Conservation (phyloP, 2,329 filamentous ascomycete genomes). For the Alternaria triticina region DNA sequence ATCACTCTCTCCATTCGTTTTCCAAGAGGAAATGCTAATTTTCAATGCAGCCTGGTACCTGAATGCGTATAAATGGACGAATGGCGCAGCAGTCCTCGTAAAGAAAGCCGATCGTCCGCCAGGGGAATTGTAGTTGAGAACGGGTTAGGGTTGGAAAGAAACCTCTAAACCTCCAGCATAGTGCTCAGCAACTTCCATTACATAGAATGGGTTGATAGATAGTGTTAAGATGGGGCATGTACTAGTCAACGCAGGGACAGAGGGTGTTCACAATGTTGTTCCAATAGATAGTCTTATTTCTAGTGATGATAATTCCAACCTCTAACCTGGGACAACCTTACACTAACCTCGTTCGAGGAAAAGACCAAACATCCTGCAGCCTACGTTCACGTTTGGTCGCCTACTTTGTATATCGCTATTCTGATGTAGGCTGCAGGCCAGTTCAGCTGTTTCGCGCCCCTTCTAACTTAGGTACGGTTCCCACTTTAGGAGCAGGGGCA, state of each 20-base stretch:
- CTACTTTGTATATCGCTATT: fast-evolving
- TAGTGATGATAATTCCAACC: too few species aligned
- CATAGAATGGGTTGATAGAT: too few species aligned
- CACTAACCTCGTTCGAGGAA: too few species aligned
- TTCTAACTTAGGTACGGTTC: too few species aligned
- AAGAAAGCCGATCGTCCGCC: neutral
- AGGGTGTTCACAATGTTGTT: too few species aligned
- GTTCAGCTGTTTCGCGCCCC: neutral
- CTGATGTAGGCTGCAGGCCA: neutral
- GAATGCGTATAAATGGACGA: neutral
- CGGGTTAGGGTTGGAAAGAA: neutral
- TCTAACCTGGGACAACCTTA: too few species aligned
- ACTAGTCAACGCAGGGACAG: too few species aligned
- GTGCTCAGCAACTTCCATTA: neutral
- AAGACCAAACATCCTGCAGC: too few species aligned
- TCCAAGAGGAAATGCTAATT: neutral
- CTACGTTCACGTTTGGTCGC: too few species aligned
- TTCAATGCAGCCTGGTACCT: neutral
- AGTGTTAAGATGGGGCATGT: too few species aligned
- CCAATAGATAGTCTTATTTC: too few species aligned
- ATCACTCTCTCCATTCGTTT: neutral
- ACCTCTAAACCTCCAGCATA: neutral
- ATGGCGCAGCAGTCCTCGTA: neutral
- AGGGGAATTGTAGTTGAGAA: neutral
- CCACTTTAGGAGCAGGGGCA: neutral